Percentiles rank a stretch among this genome's conserved stretches.
Conservation (phyloP, 2,329 filamentous ascomycete genomes). For the Xylaria sp. region DNA sequence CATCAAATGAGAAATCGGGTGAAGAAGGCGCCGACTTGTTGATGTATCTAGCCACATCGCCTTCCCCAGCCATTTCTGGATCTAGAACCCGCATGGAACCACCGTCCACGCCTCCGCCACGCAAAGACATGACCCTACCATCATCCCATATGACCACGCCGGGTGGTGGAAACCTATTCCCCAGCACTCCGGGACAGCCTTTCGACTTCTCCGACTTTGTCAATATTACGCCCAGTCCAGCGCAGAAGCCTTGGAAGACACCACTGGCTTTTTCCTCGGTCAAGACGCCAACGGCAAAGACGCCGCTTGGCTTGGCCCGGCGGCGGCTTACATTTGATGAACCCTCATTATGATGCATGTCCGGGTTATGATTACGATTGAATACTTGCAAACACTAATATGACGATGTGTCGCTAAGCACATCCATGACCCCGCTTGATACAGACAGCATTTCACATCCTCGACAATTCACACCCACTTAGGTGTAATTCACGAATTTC, state of each 20-base stretch:
- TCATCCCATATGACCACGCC: conserved; percentile 92
- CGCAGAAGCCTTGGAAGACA: conserved; percentile 87
- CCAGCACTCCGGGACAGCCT: conserved; percentile 77
- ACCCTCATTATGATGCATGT: conserved; percentile 43
- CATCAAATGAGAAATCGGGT: conserved; percentile 57
- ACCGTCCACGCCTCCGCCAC: conserved; percentile 77
- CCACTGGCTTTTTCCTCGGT: conserved; percentile 60
- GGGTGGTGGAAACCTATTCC: conserved; percentile 70
- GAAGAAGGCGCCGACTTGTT: conserved; percentile 84
- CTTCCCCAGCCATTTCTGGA: conserved; percentile 75
- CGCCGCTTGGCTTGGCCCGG: conserved; percentile 70
- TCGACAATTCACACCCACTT: not conserved
- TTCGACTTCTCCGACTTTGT: conserved; percentile 98
- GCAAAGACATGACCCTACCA: conserved; percentile 71
- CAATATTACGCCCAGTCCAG: conserved; percentile 95
- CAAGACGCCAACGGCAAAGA: conserved; percentile 49
- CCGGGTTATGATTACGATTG: conserved; percentile 14
- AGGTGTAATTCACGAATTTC: not conserved
- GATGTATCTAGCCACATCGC: conserved; percentile 87
- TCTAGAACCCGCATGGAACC: conserved; percentile 65
- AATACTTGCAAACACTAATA: conserved; percentile 1
- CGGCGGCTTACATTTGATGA: conserved; percentile 84
- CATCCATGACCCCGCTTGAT: not conserved
- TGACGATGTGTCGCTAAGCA: conserved; percentile 4
- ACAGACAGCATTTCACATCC: not conserved